Percentiles rank a stretch among this genome's conserved stretches.
phyloP scores from a whole-genome alignment of 2,329 filamentous ascomycete genomes.

The Didymella sp. region DNA sequence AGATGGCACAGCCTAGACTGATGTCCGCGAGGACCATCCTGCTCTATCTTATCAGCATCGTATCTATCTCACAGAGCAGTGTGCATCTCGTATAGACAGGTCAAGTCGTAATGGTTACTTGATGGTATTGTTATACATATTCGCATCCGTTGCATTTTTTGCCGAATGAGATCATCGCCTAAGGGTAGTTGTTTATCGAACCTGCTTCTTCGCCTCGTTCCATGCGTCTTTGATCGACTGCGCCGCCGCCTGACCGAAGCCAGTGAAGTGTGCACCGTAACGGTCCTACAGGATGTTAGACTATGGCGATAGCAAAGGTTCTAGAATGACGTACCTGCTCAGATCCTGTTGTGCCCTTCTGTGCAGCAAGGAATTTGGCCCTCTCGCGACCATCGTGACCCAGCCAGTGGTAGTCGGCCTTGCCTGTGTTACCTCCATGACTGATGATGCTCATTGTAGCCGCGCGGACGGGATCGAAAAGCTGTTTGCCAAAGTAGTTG shows the following conservation, averaged over 20 bases:
- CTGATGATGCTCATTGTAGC: slow-evolving; percentile 34
- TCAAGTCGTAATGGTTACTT: not conserved
- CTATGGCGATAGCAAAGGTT: not conserved
- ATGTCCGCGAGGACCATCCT: no score
- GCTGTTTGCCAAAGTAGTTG: slow-evolving; percentile 37
- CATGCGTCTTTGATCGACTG: slow-evolving; percentile 38
- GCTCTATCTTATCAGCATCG: not conserved
- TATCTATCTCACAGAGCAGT: not conserved
- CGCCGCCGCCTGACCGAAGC: slow-evolving; percentile 33
- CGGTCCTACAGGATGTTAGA: slow-evolving; percentile 31
- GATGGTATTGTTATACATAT: slow-evolving; percentile 13
- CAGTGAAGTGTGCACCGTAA: slow-evolving; percentile 38
- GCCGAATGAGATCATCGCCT: not conserved
- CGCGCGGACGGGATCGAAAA: slow-evolving; percentile 34
- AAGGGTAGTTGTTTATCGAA: not conserved
- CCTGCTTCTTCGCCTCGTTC: slow-evolving; percentile 32
- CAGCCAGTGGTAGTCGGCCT: slow-evolving; percentile 39
- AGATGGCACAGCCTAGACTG: not conserved
- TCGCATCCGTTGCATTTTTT: not conserved
- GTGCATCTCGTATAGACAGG: not conserved
- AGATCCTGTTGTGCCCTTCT: slow-evolving; percentile 39
- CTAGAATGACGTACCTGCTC: slow-evolving; percentile 40
- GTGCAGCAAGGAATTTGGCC: slow-evolving; percentile 37
- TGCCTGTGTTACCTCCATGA: slow-evolving; percentile 31
- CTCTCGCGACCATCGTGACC: slow-evolving; percentile 42